A percentile compares a stretch with the other conserved stretches of the same genome.
Conservation (phyloP, 768 basidiomycete genomes). For the Candolleomyces efflorescens region DNA sequence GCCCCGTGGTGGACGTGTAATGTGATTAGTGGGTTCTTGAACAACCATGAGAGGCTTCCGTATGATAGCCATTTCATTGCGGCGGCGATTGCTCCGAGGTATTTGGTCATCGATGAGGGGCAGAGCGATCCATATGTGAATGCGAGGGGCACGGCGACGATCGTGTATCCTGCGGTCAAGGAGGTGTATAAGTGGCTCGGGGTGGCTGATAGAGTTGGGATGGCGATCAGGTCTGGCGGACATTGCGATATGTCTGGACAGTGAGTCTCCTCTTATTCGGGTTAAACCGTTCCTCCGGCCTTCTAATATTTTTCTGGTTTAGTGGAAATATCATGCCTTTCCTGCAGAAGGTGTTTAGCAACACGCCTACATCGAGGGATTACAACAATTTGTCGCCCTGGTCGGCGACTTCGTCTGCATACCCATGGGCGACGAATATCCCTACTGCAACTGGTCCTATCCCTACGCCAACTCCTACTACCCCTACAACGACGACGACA, state of each 20-base stretch:
- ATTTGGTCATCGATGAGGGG: conserved; percentile 6
- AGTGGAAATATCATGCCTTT: conserved; percentile 13
- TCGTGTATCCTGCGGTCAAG: conserved; percentile 11
- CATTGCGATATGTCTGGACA: conserved; percentile 13
- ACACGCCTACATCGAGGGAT: conserved; percentile 10
- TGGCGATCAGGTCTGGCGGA: conserved; percentile 9
- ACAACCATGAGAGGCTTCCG: conserved; percentile 8
- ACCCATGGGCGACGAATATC: conserved; percentile 8
- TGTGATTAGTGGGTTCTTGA: conserved; percentile 9
- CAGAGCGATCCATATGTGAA: conserved; percentile 12
- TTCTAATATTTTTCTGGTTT: not conserved
- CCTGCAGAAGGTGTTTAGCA: conserved; percentile 14
- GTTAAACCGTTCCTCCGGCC: not conserved
- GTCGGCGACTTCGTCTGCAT: conserved; percentile 2
- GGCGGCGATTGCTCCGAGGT: conserved; percentile 10
- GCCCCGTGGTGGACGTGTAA: conserved; percentile 10
- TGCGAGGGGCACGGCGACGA: conserved; percentile 11
- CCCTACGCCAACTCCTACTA: not conserved
- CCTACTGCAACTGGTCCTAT: not conserved
- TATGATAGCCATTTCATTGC: conserved; percentile 11
- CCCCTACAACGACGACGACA: not conserved
- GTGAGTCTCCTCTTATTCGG: conserved; percentile 6
- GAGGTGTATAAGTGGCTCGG: conserved; percentile 13
- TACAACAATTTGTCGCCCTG: conserved; percentile 11
- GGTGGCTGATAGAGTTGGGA: conserved; percentile 8